Base-by-base conservation (phyloP, 2,329 filamentous ascomycete species). In the Coniochaeta sp. region DNA sequence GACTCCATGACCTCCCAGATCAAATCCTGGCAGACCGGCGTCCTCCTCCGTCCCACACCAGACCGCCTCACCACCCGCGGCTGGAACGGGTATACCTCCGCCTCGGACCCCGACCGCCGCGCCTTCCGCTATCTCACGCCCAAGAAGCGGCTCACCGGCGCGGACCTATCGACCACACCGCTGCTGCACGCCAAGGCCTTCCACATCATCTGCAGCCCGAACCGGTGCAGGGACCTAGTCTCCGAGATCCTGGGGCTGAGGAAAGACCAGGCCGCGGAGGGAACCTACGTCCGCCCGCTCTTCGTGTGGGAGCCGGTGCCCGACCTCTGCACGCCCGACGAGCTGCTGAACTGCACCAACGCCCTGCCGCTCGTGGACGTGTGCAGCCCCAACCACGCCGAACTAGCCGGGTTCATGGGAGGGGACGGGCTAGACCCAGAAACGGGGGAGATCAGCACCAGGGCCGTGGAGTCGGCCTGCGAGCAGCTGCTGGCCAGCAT, bases 261-360 rank as follows among this genome's bases (percentile, higher is more conserved):
- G 9, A 81, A 79, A 67, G 74, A 74, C 9, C 63, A 60, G 43
- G 62, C 65, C 4, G 65, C 64, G 1, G 47, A 43, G 50, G 43
- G 24, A 14, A 62, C 68, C 12, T 79, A 78, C 65, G 68, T 77
- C 1, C 82, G 83, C 56, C 90, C 93, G 1, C 74, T 92, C 7
- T 91, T 97, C 71, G 85, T 98, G 58, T 99, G 93, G 93, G 95
- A 99, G 72, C 95, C 95, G 0, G 90, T 97, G 1, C 95, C 95
- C 1, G 91, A 97, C 73, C 81, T 91, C 1, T 33, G 33, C 22
- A 88, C 83, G 0, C 87, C 91, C 0, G 84, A 86, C 47, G 81
- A 88, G 70, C 75, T 88, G 31, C 77, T 87, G 12, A 86, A 86
- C 68, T 85, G 81, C 70, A 87, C 84, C 57, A 87, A 87, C 65